Percentiles rank a stretch among this genome's conserved stretches.
phyloP scores from a whole-genome alignment of 495 filamentous ascomycete genomes.

The Rhypophila decipiens region DNA sequence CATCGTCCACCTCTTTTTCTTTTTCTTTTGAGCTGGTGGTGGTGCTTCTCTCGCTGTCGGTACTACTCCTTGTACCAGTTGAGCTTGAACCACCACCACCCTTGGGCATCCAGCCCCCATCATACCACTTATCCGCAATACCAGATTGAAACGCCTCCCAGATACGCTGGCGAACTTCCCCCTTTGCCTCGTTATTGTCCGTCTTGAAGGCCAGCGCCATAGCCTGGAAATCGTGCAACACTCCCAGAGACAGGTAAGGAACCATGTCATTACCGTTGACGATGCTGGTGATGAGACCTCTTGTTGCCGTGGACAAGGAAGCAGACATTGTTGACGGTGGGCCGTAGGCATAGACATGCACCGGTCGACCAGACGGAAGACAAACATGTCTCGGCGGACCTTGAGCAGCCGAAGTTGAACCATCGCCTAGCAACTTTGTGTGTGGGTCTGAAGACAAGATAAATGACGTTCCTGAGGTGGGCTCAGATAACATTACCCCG shows the following conservation, averaged over 20 bases:
- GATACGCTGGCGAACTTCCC: conserved; percentile 58
- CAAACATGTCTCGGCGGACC: conserved; percentile 31
- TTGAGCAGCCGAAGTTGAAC: conserved; percentile 8
- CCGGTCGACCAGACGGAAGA: conserved; percentile 59
- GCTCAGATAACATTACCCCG: conserved; percentile 67
- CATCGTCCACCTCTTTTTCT: conserved; percentile 44
- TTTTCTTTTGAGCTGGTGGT: not conserved
- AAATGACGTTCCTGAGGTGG: conserved; percentile 35
- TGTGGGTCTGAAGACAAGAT: conserved; percentile 42
- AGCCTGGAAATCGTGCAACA: conserved; percentile 69
- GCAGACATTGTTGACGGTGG: conserved; percentile 69
- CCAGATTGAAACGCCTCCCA: conserved; percentile 52
- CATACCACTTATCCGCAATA: conserved; percentile 42
- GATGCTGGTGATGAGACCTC: conserved; percentile 69
- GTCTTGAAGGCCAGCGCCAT: conserved; percentile 65
- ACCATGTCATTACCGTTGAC: conserved; percentile 70
- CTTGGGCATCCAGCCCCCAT: too few species aligned
- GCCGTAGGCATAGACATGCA: conserved; percentile 76
- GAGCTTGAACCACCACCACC: too few species aligned
- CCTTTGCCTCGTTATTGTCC: conserved; percentile 58
- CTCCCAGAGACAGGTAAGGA: conserved; percentile 65
- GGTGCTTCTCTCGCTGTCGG: not conserved
- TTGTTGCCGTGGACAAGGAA: conserved; percentile 61
- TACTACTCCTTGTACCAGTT: too few species aligned
- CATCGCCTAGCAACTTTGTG: conserved; percentile 35